A percentile compares a stretch with the other conserved stretches of the same genome.
phyloP scores from a whole-genome alignment of 257 asterid genomes.

The Plectranthus barbatus region DNA sequence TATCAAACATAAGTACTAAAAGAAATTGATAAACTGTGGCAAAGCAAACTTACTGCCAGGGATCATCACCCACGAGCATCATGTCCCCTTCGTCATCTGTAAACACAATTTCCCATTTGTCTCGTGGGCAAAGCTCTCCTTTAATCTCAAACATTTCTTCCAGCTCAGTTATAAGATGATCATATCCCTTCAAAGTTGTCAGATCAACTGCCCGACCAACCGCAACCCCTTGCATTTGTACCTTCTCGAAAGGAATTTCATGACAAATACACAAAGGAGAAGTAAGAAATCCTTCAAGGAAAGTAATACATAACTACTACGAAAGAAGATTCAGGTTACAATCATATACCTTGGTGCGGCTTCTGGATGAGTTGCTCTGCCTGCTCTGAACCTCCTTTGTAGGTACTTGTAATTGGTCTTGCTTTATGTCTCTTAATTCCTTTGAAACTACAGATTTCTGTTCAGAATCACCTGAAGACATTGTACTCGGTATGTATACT shows the following conservation, averaged over 20 bases:
- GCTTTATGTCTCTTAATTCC: conserved; percentile 38
- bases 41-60: conserved; percentile 78
- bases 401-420: conserved; percentile 31
- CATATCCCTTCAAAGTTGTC: conserved; percentile 56
- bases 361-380: conserved; percentile 55
- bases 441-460: conserved; percentile 56
- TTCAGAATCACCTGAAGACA: conserved; percentile 55
- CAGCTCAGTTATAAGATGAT: conserved; percentile 64
- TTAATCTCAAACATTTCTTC: conserved; percentile 82
- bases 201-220: conserved; percentile 95
- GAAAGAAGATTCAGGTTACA: not conserved
- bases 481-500: conserved; percentile 18
- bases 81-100: conserved; percentile 92
- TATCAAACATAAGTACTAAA: not conserved
- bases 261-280: not conserved
- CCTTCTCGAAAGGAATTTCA: conserved; percentile 38
- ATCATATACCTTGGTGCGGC: conserved; percentile 76
- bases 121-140: conserved; percentile 63
- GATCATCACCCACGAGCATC: conserved; percentile 97
- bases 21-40: not conserved
- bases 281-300: conserved; percentile 2
- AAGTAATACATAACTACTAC: not conserved
- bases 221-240: conserved; percentile 97
- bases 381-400: conserved; percentile 56
- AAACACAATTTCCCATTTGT: conserved; percentile 78